phyloP scores from a whole-genome alignment of 192 early-diverging fungal genomes.

The Funneliformis geosporum region DNA sequence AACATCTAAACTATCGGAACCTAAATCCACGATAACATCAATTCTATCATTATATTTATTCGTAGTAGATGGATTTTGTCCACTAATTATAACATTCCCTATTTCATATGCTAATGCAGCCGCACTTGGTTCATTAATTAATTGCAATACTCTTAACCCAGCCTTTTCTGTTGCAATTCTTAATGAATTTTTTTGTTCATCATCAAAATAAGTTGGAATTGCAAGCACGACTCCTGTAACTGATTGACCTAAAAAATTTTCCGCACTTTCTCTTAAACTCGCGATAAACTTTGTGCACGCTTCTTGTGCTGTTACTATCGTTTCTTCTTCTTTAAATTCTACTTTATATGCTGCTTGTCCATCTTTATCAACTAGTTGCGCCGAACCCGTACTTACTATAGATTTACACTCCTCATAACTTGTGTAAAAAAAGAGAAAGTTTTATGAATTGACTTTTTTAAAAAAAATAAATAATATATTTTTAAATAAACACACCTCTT shows the following conservation, averaged over 20 bases:
- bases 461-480: neutral
- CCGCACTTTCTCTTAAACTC: conserved; percentile 84
- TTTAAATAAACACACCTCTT: conserved; percentile 58
- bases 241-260: conserved; percentile 77
- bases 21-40: conserved; percentile 87
- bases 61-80: conserved; percentile 39
- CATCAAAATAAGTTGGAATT: conserved; percentile 82
- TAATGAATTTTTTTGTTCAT: conserved; percentile 69
- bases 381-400: conserved; percentile 42
- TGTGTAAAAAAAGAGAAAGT: neutral
- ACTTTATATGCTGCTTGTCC: conserved; percentile 65
- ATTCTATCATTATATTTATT: conserved; percentile 61
- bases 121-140: conserved; percentile 87
- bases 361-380: conserved; percentile 58
- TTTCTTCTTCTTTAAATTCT: conserved; percentile 58
- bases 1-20: conserved; percentile 82
- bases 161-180: conserved; percentile 67
- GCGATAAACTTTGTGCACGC: conserved; percentile 78
- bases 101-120: conserved; percentile 85
- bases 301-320: conserved; percentile 69
- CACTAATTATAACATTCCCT: conserved; percentile 51
- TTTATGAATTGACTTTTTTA: neutral
- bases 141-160: conserved; percentile 78
- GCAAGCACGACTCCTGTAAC: conserved; percentile 85
- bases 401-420: conserved; percentile 39